Evolutionary conservation across 352 stramenopile species (phyloP).

Genomic region (Phytophthora syringae): DNA sequence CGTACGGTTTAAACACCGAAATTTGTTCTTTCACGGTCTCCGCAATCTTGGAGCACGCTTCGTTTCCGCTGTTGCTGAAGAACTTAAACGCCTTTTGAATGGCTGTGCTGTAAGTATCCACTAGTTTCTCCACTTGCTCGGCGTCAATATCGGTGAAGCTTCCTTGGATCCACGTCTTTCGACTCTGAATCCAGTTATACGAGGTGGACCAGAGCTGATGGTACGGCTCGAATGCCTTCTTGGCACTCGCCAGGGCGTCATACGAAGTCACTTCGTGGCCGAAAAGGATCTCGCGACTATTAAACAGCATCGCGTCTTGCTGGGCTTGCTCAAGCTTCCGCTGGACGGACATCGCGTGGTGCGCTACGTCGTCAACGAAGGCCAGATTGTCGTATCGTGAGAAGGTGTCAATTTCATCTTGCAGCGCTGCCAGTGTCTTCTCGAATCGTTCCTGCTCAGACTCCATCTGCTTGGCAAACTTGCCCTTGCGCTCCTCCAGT

Average conservation of each 20-base stretch:
- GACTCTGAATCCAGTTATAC: constrained; percentile 92
- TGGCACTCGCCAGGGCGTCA: constrained; percentile 77
- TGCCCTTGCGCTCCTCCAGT: constrained; percentile 83
- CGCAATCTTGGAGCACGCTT: constrained; percentile 90
- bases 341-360: constrained; percentile 88
- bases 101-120: constrained; percentile 82
- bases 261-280: constrained; percentile 92
- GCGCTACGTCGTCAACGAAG: constrained; percentile 88
- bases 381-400: constrained; percentile 87
- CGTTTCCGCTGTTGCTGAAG: constrained; percentile 90
- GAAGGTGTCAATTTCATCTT: constrained; percentile 92
- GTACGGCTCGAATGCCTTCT: constrained; percentile 96
- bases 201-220: constrained; percentile 92
- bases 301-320: constrained; percentile 93
- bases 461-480: constrained; percentile 94
- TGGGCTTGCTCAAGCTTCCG: constrained; percentile 90
- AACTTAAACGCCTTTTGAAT: constrained; percentile 94
- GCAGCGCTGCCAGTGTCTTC: constrained; percentile 78
- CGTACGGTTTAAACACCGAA: constrained; percentile 92
- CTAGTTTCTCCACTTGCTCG: constrained; percentile 92
- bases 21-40: constrained; percentile 94
- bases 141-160: constrained; percentile 92
- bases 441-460: constrained; percentile 94
- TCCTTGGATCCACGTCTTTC: constrained; percentile 92
- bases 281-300: constrained; percentile 93